A percentile compares a stretch with the other conserved stretches of the same genome.
Evolutionary conservation across 2,329 filamentous ascomycete genomes (phyloP).

Genomic region (Colletotrichum scovillei): DNA sequence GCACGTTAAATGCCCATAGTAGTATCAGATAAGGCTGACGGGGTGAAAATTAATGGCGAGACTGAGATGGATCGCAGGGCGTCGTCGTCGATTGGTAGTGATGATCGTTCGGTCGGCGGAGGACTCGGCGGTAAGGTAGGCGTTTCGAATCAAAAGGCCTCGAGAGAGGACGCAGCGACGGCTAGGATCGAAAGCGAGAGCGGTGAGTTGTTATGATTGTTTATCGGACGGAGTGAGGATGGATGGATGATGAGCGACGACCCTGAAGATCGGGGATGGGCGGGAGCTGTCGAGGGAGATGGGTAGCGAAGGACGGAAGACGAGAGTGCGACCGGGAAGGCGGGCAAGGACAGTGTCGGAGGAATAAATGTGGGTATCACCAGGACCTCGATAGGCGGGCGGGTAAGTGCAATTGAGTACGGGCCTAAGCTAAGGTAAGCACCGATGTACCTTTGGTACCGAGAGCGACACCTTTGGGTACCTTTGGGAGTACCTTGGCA

Average conservation of each 20-base stretch:
- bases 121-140: constrained; percentile 21
- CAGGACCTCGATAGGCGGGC: constrained; percentile 32
- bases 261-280: constrained; percentile 20
- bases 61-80: background rate
- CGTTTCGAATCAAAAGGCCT: background rate
- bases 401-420: constrained; percentile 26
- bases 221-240: constrained; percentile 19
- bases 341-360: constrained; percentile 35
- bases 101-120: constrained; percentile 7
- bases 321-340: constrained; percentile 33
- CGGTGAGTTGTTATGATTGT: background rate
- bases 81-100: background rate
- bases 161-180: background rate
- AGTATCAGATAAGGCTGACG: background rate
- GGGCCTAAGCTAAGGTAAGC: constrained; percentile 24
- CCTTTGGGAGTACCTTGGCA: background rate
- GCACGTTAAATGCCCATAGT: constrained; percentile 35
- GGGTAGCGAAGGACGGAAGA: constrained; percentile 33
- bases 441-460: constrained; percentile 16
- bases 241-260: constrained; percentile 20
- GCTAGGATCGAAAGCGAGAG: background rate
- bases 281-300: constrained; percentile 35
- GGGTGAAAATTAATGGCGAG: background rate
- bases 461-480: background rate
- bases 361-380: constrained; percentile 35